Conservation (phyloP, 2,329 filamentous ascomycete species). For the Diplodia mutila region DNA sequence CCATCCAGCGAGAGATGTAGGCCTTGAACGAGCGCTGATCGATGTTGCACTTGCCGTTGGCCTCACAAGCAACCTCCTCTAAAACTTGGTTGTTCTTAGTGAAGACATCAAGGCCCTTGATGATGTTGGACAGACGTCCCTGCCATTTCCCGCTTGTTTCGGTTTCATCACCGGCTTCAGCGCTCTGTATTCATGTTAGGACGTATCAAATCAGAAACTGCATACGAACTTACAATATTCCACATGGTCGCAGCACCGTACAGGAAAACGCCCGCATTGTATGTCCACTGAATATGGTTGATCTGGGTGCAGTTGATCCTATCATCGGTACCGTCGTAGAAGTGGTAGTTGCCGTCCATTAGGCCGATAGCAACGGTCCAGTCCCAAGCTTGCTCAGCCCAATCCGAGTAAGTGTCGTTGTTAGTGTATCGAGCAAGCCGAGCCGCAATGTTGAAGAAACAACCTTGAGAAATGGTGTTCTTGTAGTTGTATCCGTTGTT, state of each 20-base stretch:
- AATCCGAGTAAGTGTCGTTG: conserved; percentile 76
- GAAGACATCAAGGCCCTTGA: conserved; percentile 47
- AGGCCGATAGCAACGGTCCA: conserved; percentile 57
- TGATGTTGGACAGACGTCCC: conserved; percentile 37
- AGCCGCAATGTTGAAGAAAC: conserved; percentile 63
- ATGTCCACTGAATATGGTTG: conserved; percentile 52
- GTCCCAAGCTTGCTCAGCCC: conserved; percentile 71
- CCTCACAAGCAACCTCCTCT: conserved; percentile 53
- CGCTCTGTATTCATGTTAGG: conserved; percentile 9
- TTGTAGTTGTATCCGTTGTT: conserved; percentile 69
- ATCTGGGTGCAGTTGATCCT: conserved; percentile 48
- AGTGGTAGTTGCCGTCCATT: conserved; percentile 51
- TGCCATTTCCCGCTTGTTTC: conserved; percentile 1
- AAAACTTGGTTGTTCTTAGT: conserved; percentile 49
- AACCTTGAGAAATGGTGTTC: conserved; percentile 63
- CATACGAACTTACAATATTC: conserved; percentile 47
- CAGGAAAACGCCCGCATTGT: conserved; percentile 52
- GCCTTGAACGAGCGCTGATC: conserved; percentile 55
- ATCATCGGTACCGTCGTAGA: conserved; percentile 52
- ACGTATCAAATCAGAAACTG: background rate
- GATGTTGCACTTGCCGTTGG: conserved; percentile 49
- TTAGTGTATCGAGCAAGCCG: conserved; percentile 77
- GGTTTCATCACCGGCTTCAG: conserved; percentile 23
- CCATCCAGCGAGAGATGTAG: conserved; percentile 50
- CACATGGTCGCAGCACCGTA: conserved; percentile 53